Base-by-base conservation (phyloP, 106 monocot genomes). In the Apostasia shenzhenica region DNA sequence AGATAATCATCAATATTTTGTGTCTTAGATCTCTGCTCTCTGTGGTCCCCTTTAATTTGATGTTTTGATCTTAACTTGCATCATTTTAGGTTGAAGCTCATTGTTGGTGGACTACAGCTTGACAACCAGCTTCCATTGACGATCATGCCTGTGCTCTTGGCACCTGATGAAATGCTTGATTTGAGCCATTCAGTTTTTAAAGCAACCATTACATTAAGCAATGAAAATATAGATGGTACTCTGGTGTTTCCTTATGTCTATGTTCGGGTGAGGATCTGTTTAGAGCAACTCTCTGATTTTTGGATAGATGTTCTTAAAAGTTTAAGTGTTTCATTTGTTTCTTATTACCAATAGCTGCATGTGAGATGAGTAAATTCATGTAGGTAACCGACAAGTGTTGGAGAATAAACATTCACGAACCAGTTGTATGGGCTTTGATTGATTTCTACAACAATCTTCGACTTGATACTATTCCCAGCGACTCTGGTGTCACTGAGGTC, bases 121-220 rank as follows among this genome's bases (percentile, higher is more conserved):
- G 99, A 99, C 74, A 99, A 99, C 74, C 90, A 93, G 81, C 78
- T 99, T n/a, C 90, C 99, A 54, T 66, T 93, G 39, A 83, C 99
- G 1, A 51, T 83, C 45, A 90, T 93, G 87, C 93, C 99, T 80
- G 87, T 99, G 76, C 61, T 93, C 39, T 79, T 99, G 69, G 87
- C 85, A 41, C 85, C 93, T 38, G 90, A 93, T 61, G 70, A 76
- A 55, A 78, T 55, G 73, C 70, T 73, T 66, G 90, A 90, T 78
- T 52, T 54, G 48, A 76, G 74, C 41, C 92, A 88, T 81, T 90
- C 99, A 47, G 86, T 93, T 48, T 87, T 99, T 67, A 99, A 99
- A 73, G 62, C 93, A 61, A 99, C 86, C 56, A 78, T 99, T 53
- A 88, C 87, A 58, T 76, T 90, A 73, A 83, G 73, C 59, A 90